These are phyloP conservation scores for Amanita rubescens DNA, from an alignment of 768 basidiomycete species.

Conservation along the genomic window DNA sequence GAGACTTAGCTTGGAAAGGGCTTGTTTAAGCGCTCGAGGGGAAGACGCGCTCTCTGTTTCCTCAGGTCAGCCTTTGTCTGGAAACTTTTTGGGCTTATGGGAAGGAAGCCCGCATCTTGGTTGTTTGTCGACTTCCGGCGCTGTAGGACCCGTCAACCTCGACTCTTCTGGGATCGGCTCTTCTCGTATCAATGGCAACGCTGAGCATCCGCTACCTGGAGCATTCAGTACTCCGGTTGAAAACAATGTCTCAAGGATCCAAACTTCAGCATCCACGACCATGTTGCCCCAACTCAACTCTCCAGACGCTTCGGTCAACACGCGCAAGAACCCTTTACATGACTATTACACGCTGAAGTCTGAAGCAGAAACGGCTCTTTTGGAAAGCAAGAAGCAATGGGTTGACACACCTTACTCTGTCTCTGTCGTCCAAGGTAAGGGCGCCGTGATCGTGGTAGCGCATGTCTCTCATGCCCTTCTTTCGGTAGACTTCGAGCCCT, in stretches of 20 bases:
- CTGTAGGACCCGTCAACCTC: background rate
- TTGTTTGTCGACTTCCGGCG: background rate
- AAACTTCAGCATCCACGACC: background rate
- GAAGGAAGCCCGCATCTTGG: background rate
- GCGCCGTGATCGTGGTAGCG: background rate
- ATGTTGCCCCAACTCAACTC: background rate
- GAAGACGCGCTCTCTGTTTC: too few species aligned
- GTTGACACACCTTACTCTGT: background rate
- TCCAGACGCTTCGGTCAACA: background rate
- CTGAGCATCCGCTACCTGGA: background rate
- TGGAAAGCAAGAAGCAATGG: conserved; percentile 7
- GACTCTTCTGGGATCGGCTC: background rate
- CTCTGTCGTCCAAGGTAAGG: conserved; percentile 3
- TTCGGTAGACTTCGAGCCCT: conserved; percentile 1
- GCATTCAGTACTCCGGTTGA: background rate
- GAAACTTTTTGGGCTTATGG: background rate
- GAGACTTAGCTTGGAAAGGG: conserved; percentile 1
- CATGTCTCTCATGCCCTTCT: background rate
- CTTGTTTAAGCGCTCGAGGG: background rate
- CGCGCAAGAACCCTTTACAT: background rate
- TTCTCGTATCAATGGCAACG: background rate
- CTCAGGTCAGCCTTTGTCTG: background rate
- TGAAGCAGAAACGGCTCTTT: background rate
- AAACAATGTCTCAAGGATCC: background rate
- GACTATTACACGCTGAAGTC: background rate